Conservation (phyloP, 2,329 filamentous ascomycete species). For the Orbilia ellipsospora region DNA sequence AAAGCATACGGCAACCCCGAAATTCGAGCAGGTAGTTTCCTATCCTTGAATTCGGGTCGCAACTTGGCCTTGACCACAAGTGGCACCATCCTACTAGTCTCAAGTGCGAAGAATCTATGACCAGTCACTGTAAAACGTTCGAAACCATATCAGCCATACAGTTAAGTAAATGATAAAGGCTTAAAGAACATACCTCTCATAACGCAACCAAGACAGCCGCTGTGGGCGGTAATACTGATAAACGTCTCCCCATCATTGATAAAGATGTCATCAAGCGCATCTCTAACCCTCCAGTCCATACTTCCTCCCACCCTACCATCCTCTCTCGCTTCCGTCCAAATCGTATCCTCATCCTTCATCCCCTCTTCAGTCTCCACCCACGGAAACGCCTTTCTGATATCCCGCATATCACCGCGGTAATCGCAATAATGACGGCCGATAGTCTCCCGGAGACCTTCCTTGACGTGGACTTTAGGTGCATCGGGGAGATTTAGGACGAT, state of each 20-base stretch:
- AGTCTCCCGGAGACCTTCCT: slow-evolving; percentile 69
- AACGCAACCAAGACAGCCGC: slow-evolving; percentile 62
- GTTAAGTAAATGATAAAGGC: neutral
- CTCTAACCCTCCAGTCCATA: slow-evolving; percentile 66
- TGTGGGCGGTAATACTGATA: slow-evolving; percentile 72
- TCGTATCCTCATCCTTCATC: slow-evolving; percentile 71
- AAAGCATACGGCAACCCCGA: slow-evolving; percentile 31
- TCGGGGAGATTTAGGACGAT: slow-evolving; percentile 67
- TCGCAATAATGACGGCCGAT: slow-evolving; percentile 77
- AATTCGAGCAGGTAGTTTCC: slow-evolving; percentile 18
- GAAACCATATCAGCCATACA: neutral
- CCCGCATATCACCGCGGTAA: slow-evolving; percentile 64
- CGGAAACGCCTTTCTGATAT: slow-evolving; percentile 68
- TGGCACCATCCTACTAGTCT: slow-evolving; percentile 76
- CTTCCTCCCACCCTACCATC: slow-evolving; percentile 63
- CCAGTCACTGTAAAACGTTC: slow-evolving; percentile 64
- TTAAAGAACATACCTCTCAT: slow-evolving; percentile 55
- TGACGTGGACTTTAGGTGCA: slow-evolving; percentile 62
- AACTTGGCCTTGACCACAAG: slow-evolving; percentile 70
- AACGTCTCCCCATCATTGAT: slow-evolving; percentile 66
- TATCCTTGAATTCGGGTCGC: slow-evolving; percentile 39
- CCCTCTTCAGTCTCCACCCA: slow-evolving; percentile 70
- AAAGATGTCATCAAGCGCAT: slow-evolving; percentile 71
- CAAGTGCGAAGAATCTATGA: slow-evolving; percentile 71
- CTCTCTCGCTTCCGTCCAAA: slow-evolving; percentile 67